Evolutionary conservation across 139 green algal genomes (phyloP), one percentile per base, ranked within the genome.

Genomic region (Deuterostichococcus epilithicus): DNA sequence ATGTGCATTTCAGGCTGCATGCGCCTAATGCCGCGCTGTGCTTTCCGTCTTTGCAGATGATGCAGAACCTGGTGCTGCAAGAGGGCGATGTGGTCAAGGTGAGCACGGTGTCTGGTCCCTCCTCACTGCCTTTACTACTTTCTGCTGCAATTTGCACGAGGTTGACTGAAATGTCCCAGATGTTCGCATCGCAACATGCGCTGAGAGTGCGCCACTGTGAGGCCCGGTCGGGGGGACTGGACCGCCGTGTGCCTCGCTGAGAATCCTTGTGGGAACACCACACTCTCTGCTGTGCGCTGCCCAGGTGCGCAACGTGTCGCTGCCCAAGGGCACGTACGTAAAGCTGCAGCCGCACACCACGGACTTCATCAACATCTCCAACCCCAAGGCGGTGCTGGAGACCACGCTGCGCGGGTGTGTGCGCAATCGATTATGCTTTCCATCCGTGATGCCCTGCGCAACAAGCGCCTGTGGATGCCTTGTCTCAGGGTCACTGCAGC

Each of bases 331-430:
- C 60, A 92, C 78, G 1, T 98, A 92, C 76, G 91, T 98, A 5
- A 98, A 98, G 87, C 86, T 98, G 65, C 94, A 97, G 84, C 96
- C 96, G 18, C 91, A 98, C 74, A 97, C 95, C 5, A 94, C 82
- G 37, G 94, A 98, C 82, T 99, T 99, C 67, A 78, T 98, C 32
- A 94, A 98, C 80, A 98, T 99, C 82, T 91, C 84, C 52, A 98
- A 99, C 82, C 95, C 95, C 5, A 97, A 97, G 68, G 96, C 96
- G 0, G 96, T 99, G 77, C 88, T 99, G 52, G 96, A 99, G 78
- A 95, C 83, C 35, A 96, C 90, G 26, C 85, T 99, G 78, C 87
- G 96, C 30, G 89, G 73, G 80, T 97, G 93, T 22, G 45, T n/a
- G n/a, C n/a, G n/a, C n/a, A n/a, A n/a, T 77, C 20, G 23, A 37